A percentile compares a stretch with the other conserved stretches of the same genome.
These are phyloP conservation scores for Neurospora sp. DNA, from an alignment of 495 filamentous ascomycete genomes.

Conservation along the genomic window DNA sequence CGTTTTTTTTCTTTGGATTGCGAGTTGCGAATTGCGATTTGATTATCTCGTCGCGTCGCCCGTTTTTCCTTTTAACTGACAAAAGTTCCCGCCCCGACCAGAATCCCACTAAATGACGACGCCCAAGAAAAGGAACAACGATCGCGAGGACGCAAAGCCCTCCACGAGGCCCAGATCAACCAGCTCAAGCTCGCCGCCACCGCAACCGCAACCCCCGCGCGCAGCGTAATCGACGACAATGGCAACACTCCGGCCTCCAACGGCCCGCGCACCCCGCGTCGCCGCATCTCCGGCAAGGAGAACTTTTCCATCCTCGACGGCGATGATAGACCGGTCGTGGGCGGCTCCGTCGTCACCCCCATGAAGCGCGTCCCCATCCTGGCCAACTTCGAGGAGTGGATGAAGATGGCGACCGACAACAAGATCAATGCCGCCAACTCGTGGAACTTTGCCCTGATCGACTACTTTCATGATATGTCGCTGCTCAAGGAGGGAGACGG, in stretches of 20 bases:
- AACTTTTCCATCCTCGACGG: constrained; percentile 42
- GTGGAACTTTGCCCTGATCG: constrained; percentile 98
- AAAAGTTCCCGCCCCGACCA: constrained; percentile 10
- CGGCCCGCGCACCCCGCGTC: constrained; percentile 47
- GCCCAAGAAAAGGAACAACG: constrained; percentile 81
- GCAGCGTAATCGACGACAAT: constrained; percentile 50
- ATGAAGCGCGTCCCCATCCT: constrained; percentile 94
- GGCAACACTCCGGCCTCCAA: constrained; percentile 38
- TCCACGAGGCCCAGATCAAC: constrained; percentile 85
- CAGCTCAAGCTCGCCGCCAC: constrained; percentile 77
- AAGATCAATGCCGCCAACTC: constrained; percentile 99
- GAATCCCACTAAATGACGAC: constrained; percentile 93
- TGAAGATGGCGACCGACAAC: constrained; percentile 99
- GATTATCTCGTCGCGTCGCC: neutral
- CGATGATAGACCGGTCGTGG: constrained; percentile 49
- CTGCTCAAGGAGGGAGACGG: constrained; percentile 90
- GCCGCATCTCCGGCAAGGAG: constrained; percentile 40
- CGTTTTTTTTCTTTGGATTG: constrained; percentile 51
- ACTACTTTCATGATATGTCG: constrained; percentile 99
- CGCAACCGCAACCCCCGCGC: constrained; percentile 54
- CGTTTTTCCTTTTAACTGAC: neutral
- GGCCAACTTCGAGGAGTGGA: constrained; percentile 99
- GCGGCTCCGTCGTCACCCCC: constrained; percentile 68
- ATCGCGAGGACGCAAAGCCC: constrained; percentile 74
- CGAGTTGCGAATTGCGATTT: constrained; percentile 32